Conservation (phyloP, 2,329 filamentous ascomycete genomes). For the Colletotrichum costaricense region DNA sequence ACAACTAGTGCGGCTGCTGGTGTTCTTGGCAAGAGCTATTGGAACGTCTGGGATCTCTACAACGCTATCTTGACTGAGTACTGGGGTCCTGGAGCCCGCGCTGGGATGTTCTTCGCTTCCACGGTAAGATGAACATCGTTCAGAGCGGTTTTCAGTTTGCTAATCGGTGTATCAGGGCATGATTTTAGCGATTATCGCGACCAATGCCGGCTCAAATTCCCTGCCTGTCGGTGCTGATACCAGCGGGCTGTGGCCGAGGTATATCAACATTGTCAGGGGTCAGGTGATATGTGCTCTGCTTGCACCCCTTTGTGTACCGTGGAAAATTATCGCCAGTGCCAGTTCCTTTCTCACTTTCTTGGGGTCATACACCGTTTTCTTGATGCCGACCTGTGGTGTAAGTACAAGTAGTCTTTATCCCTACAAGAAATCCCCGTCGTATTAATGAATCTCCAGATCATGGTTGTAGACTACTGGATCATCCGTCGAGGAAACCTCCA, state of each 20-base stretch:
- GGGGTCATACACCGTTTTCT: slow-evolving; percentile 40
- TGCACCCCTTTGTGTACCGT: slow-evolving; percentile 46
- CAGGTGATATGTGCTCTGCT: slow-evolving; percentile 45
- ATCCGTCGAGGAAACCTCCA: slow-evolving; percentile 47
- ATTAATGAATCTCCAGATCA: slow-evolving; percentile 40
- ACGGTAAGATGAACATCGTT: slow-evolving; percentile 22
- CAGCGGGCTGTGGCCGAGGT: slow-evolving; percentile 43
- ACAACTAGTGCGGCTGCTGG: slow-evolving; percentile 50
- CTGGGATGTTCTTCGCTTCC: slow-evolving; percentile 51
- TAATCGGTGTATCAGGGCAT: slow-evolving; percentile 24
- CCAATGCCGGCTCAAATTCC: slow-evolving; percentile 43
- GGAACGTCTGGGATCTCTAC: slow-evolving; percentile 59
- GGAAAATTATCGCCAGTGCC: slow-evolving; percentile 42
- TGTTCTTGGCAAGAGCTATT: slow-evolving; percentile 50
- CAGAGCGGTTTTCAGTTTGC: not conserved
- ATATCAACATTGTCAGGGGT: slow-evolving; percentile 45
- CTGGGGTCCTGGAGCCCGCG: slow-evolving; percentile 50
- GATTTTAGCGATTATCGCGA: slow-evolving; percentile 36
- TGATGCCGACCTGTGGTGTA: slow-evolving; percentile 47
- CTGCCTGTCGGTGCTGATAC: slow-evolving; percentile 46
- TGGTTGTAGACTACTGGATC: slow-evolving; percentile 48
- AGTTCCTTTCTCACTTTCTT: slow-evolving; percentile 40
- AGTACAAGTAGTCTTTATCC: not conserved
- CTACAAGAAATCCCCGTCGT: too few relatives aligned
- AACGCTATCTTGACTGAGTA: slow-evolving; percentile 50